Base-by-base conservation (phyloP, 2,329 filamentous ascomycete genomes). In the Graphiopsis chlorocephala region DNA sequence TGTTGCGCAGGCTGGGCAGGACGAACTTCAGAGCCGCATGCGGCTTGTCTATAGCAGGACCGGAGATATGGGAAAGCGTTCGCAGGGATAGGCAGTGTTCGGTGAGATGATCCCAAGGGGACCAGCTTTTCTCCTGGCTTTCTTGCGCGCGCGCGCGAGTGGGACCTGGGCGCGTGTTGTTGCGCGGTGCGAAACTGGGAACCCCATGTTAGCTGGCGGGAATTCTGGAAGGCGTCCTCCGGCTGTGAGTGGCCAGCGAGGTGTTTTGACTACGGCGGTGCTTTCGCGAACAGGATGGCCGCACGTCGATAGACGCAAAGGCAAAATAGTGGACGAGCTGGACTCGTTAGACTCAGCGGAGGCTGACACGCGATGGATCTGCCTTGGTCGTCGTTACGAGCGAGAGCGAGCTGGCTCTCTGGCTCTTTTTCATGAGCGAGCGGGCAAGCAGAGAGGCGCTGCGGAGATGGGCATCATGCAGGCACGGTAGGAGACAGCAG, bases 1-100 rank as follows among this genome's bases (percentile, higher is more conserved):
- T 38, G 33, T 38, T 38, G 14, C 15, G 35, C 17, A 42, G 35
- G 35, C 35, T n/a, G 35, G 35, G 35, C 35, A 38, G 25, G 17
- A 28, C 4, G 35, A 26, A 48, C 59, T 62, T 62, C 59, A 62
- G 59, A 62, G 59, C 59, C 59, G 59, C 59, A 62, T 55, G 45
- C 23, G 47, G 48, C 28, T n/a, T 17, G 29, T n/a, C 59, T 52
- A 61, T 61, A 61, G 23, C 52, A 56, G 14, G 47, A 12, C 45
- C 45, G 47, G 29, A 52, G 17, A 26, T 61, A 61, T 50, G 29
- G 59, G 11, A 33, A 26, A 52, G 17, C 29, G 31, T 38, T n/a
- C 31, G 47, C 59, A 61, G 59, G 59, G 59, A 35, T 61, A n/a
- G 35, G 35, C 6, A 42, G 17, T 42, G 35, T 42, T 20, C 35